Evolutionary conservation across 2,329 filamentous ascomycete genomes (phyloP), one percentile per base, ranked within the genome.

Genomic region (Conoideocrella luteorostrata): DNA sequence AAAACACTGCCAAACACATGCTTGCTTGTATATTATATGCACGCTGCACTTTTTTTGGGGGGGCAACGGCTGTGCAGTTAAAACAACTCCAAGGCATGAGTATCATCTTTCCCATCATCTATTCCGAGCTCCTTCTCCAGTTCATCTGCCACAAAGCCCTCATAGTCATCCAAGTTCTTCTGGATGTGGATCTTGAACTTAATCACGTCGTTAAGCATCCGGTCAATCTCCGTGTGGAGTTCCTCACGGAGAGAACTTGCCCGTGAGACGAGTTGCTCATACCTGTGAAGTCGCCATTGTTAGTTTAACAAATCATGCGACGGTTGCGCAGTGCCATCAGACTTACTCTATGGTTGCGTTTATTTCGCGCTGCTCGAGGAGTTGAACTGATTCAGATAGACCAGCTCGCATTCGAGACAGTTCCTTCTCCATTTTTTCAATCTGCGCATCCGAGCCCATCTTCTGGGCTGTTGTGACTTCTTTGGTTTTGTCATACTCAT

Each of bases 341-440:
- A 75, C 84, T 60, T 71, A 91, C 86, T 97, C 90, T 55, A 97
- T 93, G 48, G 91, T 94, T 11, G 88, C 93, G 56, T 90, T 95
- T 79, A 97, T 95, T 70, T 97, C 90, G 44, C 88, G 77, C 65
- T 96, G 91, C 63, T 96, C 89, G 77, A 96, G 84, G 38, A 95
- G 66, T 65, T 96, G 88, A 42, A 96, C 86, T 26, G 83, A 89
- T 63, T 96, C 91, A 3, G 80, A 84, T 23, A 96, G 71, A 10
- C 84, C 84, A 2, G 84, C 79, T 33, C 90, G 78, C 88, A 97
- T 95, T 62, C 89, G 88, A 37, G 87, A 86, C n/a, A 98, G 71
- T 63, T 98, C 90, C 66, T 95, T 96, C 68, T 98, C 93, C 84
- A 96, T 94, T 71, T 93, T 93, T 66, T 98, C 93, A 56, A 98